Evolutionary conservation across 768 basidiomycete genomes (phyloP), one percentile per base, ranked within the genome.

Genomic region (Dentipellis fragilis): DNA sequence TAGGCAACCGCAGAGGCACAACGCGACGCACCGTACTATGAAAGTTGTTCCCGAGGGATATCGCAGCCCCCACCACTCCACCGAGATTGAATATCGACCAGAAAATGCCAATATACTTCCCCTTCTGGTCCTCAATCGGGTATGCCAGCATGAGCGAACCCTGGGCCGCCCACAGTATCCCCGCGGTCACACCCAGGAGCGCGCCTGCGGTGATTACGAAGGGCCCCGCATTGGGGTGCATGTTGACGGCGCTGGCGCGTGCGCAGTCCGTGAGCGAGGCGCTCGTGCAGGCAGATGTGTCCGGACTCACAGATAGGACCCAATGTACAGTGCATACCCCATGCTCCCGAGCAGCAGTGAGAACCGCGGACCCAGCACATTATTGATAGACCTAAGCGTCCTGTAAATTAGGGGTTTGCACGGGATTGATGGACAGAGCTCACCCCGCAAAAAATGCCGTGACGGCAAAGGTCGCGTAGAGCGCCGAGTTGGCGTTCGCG

Each of bases 21-120:
- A 7, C 16, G 9, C 16, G 16, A 69, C 76, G 36, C 60, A 84
- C 86, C 64, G 66, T 72, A 21, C 82, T 83, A 50, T 85, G 65
- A 63, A 80, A 83, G 64, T 89, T 90, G 61, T 80, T 72, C 0
- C 80, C 90, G 37, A 91, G 72, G 11, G 88, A 81, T 34, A 91
- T 85, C 8, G 84, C 72, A 5, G 87, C 80, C 34, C 89, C 89
- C 48, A 92, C 81, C 49, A 93, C 86, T 49, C 83, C 83, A 29
- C 88, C 88, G 21, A 89, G 57, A 62, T 91, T 90, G 73, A 93
- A 92, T 57, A 91, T 86, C 45, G 78, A 71, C 89, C 89, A 92
- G 71, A 91, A 92, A 47, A 89, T 80, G 38, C 78, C 83, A 51
- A 92, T 89, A 68, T 77, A 90, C 35, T 70, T 72, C 14, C 89